phyloP scores from a whole-genome alignment of 1,284 basidiomycete genomes.

The Schizopora paradoxa region DNA sequence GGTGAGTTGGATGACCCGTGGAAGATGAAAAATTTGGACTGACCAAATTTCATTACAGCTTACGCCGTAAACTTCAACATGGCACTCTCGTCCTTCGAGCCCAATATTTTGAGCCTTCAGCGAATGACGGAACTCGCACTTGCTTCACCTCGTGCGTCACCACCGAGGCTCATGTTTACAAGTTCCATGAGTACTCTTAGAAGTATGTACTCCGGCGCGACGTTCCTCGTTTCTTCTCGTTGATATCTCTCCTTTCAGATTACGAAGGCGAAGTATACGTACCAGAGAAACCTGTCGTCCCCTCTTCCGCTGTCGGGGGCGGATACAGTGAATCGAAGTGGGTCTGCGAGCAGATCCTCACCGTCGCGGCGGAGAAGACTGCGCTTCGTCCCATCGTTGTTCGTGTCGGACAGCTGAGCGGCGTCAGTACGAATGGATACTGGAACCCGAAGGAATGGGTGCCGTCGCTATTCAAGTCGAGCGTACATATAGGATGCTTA shows the following conservation, averaged over 20 bases:
- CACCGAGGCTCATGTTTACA: slow-evolving; percentile 20
- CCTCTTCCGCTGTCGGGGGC: slow-evolving; percentile 20
- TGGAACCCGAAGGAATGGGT: slow-evolving; percentile 30
- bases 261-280: slow-evolving; percentile 15
- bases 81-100: slow-evolving; percentile 30
- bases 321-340: slow-evolving; percentile 36
- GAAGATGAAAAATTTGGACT: not conserved
- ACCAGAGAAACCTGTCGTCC: slow-evolving; percentile 21
- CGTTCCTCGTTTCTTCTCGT: too few species aligned
- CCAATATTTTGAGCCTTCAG: slow-evolving; percentile 33
- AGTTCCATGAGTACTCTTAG: slow-evolving; percentile 17
- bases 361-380: slow-evolving; percentile 21
- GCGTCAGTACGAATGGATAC: slow-evolving; percentile 23
- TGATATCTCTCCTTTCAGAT: too few species aligned
- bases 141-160: slow-evolving; percentile 22
- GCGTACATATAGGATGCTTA: slow-evolving; percentile 15
- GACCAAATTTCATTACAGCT: slow-evolving; percentile 22
- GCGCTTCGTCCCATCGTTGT: slow-evolving; percentile 23
- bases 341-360: slow-evolving; percentile 29
- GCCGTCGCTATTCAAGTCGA: slow-evolving; percentile 27
- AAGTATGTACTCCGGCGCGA: too few species aligned
- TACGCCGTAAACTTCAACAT: slow-evolving; percentile 42
- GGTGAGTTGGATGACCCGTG: slow-evolving; percentile 21
- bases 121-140: slow-evolving; percentile 38
- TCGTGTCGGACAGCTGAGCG: slow-evolving; percentile 23